These are phyloP conservation scores for Pelargonium citronellum DNA, from an alignment of 441 rosid genomes.

Conservation along the genomic window DNA sequence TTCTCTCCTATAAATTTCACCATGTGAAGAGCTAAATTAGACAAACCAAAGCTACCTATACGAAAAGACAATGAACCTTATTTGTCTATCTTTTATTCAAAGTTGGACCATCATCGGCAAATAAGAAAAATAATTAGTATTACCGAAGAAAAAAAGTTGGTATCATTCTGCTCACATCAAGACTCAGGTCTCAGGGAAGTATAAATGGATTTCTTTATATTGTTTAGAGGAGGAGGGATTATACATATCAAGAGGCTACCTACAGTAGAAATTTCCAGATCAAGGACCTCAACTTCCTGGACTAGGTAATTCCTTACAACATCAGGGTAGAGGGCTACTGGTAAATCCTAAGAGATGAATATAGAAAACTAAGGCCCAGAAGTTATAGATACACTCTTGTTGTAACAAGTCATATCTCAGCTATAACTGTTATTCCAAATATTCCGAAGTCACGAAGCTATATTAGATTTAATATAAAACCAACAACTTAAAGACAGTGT, in stretches of 20 bases:
- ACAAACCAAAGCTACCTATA: background rate
- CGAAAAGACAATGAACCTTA: background rate
- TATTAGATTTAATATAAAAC: no score
- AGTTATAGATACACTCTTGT: no score
- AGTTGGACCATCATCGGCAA: background rate
- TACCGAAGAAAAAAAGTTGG: background rate
- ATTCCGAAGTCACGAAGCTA: no score
- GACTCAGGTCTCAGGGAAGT: background rate
- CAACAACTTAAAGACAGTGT: no score
- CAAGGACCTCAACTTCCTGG: background rate
- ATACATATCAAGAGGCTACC: background rate
- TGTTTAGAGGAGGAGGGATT: background rate
- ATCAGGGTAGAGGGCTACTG: no score
- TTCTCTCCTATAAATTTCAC: background rate
- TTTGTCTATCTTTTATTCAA: background rate
- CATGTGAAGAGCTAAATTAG: background rate
- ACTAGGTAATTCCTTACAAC: background rate
- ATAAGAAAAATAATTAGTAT: background rate
- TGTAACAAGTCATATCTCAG: no score
- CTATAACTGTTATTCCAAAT: no score
- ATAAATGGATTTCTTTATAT: background rate
- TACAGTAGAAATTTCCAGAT: background rate
- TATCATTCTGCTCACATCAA: background rate
- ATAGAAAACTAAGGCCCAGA: no score
- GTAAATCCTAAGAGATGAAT: no score